A percentile compares a stretch with the other conserved stretches of the same genome.
Evolutionary conservation across 352 stramenopile genomes (phyloP).

Genomic region (Thalassiosira pacifica): DNA sequence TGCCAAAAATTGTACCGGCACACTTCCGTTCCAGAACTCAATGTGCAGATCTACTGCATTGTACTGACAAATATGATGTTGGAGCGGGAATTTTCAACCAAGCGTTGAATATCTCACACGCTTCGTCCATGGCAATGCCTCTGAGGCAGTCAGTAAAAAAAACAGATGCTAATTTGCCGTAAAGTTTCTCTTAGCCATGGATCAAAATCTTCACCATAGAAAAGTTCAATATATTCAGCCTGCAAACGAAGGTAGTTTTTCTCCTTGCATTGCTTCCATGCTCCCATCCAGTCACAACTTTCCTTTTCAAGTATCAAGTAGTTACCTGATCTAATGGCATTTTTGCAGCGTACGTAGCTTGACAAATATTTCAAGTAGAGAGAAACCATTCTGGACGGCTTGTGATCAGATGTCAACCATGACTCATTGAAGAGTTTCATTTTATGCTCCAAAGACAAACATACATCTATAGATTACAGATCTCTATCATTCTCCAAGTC

Average conservation of each 20-base stretch:
- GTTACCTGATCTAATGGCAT: background rate
- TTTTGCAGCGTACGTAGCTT: conserved; percentile 11
- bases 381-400: conserved; percentile 9
- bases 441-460: background rate
- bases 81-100: background rate
- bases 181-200: background rate
- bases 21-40: background rate
- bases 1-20: background rate
- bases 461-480: background rate
- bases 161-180: background rate
- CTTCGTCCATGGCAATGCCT: background rate
- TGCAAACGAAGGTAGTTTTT: conserved; percentile 9
- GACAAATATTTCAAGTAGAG: background rate
- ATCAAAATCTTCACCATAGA: background rate
- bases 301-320: conserved; percentile 22
- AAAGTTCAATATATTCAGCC: conserved; percentile 11
- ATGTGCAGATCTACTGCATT: background rate
- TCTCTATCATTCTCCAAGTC: background rate
- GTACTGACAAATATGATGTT: background rate
- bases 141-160: background rate
- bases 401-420: background rate
- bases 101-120: background rate
- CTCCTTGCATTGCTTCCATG: conserved; percentile 3
- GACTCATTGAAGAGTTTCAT: background rate
- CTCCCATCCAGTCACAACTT: conserved; percentile 4